Evolutionary conservation across 1,284 basidiomycete species (phyloP).

Genomic region (Pseudozyma tsukubaensis): DNA sequence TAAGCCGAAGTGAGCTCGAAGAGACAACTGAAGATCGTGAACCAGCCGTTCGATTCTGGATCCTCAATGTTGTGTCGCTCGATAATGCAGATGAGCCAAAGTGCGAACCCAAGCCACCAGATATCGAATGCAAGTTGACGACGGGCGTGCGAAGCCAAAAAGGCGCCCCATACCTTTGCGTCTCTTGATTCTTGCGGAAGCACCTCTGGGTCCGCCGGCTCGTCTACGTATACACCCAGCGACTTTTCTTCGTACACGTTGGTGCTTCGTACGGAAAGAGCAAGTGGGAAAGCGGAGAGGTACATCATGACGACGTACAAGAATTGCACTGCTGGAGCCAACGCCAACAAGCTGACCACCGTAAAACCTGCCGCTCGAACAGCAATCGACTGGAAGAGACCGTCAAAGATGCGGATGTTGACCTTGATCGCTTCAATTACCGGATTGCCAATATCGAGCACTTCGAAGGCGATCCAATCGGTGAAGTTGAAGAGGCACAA

Average conservation of each 20-base stretch:
- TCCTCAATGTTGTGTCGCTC: constrained; percentile 64
- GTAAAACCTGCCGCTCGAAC: constrained; percentile 90
- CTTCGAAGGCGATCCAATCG: constrained; percentile 88
- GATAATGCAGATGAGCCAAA: constrained; percentile 68
- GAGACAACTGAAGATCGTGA: constrained; percentile 72
- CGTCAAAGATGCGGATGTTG: constrained; percentile 70
- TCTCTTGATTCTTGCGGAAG: constrained; percentile 27
- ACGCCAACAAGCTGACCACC: constrained; percentile 77
- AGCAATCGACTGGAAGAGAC: constrained; percentile 72
- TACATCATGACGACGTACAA: constrained; percentile 80
- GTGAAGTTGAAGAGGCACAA: constrained; percentile 79
- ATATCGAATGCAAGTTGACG: constrained; percentile 82
- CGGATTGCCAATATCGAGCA: constrained; percentile 86
- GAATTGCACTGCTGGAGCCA: constrained; percentile 86
- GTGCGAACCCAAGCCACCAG: constrained; percentile 67
- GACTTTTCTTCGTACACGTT: constrained; percentile 92
- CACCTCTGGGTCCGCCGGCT: constrained; percentile 15
- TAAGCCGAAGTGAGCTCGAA: constrained; percentile 87
- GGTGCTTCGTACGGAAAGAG: constrained; percentile 87
- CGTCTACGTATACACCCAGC: constrained; percentile 59
- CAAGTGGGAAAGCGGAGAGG: constrained; percentile 71
- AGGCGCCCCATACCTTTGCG: constrained; percentile 78
- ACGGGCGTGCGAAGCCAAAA: constrained; percentile 82
- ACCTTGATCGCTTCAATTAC: constrained; percentile 79
- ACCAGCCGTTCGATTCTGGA: constrained; percentile 53